Evolutionary conservation across 2,329 filamentous ascomycete genomes (phyloP), one percentile per base, ranked within the genome.

Genomic region (Fusarium annulatum): DNA sequence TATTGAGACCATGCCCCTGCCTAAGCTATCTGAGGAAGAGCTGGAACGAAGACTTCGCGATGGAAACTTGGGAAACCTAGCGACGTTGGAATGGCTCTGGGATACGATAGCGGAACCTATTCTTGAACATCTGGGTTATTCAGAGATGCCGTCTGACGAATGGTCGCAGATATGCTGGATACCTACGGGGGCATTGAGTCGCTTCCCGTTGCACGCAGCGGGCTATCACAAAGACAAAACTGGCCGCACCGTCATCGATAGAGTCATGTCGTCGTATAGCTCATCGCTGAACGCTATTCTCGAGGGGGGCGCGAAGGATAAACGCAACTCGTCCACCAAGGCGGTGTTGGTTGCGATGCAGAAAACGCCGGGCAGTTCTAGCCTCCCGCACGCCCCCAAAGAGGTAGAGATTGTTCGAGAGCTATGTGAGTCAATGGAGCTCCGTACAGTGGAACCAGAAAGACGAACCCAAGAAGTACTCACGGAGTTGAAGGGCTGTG

Each of bases 81-180:
- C 23, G 0, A 26, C n/a, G 0, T 0, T 63, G 4, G 15, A 63
- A 0, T 63, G 60, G 60, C 53, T 63, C 2, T 63, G 60, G 60
- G 34, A 60, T 9, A n/a, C 39, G 1, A 46, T 48, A 4, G 3
- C n/a, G 0, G 34, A 0, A 1, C 60, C 60, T 2, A 41, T 48
- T 15, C 28, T 60, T 0, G 34, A 41, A 0, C 14, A 34, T 1
- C 34, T 63, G 1, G 53, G 42, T 2, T 48, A 12, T 0, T 12
- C n/a, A 2, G n/a, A 46, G 7, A 3, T 34, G 1, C 34, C 53
- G 3, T 15, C 4, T 5, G 2, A 15, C 0, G 18, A 48, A 0
- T 63, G 60, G 60, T 34, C 60, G 0, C 53, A 63, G 2, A 19
- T 63, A 18, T 60, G 60, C 15, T 63, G 60, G 60, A 41, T 63